Conservation (phyloP, 345 rosid species). For the Hevea brasiliensis region DNA sequence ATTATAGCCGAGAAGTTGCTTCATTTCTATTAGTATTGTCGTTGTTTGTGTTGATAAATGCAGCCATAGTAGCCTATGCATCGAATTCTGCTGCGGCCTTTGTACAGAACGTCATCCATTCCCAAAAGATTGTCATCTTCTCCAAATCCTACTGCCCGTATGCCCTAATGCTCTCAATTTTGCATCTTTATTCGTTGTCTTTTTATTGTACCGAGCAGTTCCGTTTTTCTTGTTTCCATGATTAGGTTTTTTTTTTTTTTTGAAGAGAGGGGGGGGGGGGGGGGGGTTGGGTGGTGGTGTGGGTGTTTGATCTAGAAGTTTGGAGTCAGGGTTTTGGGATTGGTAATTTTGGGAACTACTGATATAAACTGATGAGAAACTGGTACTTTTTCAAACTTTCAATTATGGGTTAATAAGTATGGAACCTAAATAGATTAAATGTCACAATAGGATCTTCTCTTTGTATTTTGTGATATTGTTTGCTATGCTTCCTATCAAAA, state of each 20-base stretch:
- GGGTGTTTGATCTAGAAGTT: background rate
- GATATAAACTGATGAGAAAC: background rate
- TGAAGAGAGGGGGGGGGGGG: too few species aligned
- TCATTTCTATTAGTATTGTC: slow-evolving; percentile 11
- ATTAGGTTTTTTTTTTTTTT: background rate
- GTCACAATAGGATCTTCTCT: too few species aligned
- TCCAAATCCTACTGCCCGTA: slow-evolving; percentile 41
- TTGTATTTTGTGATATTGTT: too few species aligned
- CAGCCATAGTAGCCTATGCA: slow-evolving; percentile 34
- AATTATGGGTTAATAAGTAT: too few species aligned
- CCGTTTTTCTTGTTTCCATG: background rate
- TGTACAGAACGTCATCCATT: slow-evolving; percentile 78
- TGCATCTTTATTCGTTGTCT: background rate
- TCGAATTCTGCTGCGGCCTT: slow-evolving; percentile 71
- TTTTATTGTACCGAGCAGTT: background rate
- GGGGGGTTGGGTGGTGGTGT: too few species aligned
- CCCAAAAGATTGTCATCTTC: slow-evolving; percentile 53
- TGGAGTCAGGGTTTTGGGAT: background rate
- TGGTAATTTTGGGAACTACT: too few species aligned
- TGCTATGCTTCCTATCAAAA: too few species aligned
- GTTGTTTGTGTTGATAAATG: slow-evolving; percentile 19
- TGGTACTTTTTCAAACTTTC: background rate
- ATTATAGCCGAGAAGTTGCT: background rate
- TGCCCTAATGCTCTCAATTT: background rate
- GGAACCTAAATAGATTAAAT: too few species aligned